Percentiles rank a stretch among this genome's conserved stretches.
phyloP scores from a whole-genome alignment of 169 alveolate genomes.

The Theileria parva region DNA sequence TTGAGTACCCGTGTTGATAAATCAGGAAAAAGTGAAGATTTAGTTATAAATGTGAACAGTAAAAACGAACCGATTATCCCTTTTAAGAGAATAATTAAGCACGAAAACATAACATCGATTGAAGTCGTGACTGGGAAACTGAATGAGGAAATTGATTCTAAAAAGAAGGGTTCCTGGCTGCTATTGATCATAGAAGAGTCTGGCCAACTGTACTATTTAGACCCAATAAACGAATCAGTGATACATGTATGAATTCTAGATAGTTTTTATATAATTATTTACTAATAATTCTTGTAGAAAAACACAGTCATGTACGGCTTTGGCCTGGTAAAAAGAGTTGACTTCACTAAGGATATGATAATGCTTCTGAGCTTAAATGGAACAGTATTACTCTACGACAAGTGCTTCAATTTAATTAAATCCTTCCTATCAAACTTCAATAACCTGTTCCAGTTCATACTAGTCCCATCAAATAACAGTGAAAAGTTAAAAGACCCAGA shows the following conservation, averaged over 20 bases:
- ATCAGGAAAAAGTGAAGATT: constrained; percentile 11
- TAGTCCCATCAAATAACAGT: not conserved
- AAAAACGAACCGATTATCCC: constrained; percentile 13
- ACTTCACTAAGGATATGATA: constrained; percentile 4
- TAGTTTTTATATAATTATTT: not conserved
- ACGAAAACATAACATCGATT: constrained; percentile 33
- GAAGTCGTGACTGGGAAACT: constrained; percentile 21
- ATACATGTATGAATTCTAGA: not conserved
- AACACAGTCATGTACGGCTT: constrained; percentile 6
- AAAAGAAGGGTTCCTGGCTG: constrained; percentile 42
- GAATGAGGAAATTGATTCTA: not conserved
- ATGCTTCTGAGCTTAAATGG: constrained; percentile 10
- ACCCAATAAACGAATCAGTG: constrained; percentile 47
- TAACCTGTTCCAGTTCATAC: constrained; percentile 5
- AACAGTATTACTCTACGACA: not conserved
- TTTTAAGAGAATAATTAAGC: constrained; percentile 44
- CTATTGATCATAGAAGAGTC: constrained; percentile 49
- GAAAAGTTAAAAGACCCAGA: not conserved
- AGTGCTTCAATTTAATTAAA: not conserved
- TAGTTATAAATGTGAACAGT: not conserved
- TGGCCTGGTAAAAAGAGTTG: constrained; percentile 5
- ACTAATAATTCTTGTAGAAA: constrained; percentile 1
- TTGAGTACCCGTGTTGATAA: constrained; percentile 11
- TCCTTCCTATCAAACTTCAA: constrained; percentile 1
- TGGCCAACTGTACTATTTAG: constrained; percentile 34